These are phyloP conservation scores for Cyphellophora europaea DNA, from an alignment of 2,329 filamentous ascomycete genomes.

Conservation along the genomic window DNA sequence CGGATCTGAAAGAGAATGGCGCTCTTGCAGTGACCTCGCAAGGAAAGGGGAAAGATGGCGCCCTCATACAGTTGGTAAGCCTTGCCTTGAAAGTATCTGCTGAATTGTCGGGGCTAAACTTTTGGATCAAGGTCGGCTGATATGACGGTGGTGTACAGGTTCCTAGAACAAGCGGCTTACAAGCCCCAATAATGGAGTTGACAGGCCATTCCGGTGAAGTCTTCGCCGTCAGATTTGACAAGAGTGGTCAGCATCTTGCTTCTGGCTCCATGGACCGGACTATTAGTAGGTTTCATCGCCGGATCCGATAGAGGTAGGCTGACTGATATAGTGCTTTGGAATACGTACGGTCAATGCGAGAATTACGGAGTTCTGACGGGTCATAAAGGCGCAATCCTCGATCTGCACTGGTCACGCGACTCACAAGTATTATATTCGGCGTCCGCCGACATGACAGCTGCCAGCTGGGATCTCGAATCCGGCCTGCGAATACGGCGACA, in stretches of 20 bases:
- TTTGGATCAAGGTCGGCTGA: constrained; percentile 18
- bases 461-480: constrained; percentile 89
- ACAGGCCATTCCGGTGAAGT: constrained; percentile 71
- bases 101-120: constrained; percentile 10
- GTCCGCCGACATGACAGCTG: constrained; percentile 85
- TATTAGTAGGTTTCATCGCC: constrained; percentile 53
- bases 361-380: constrained; percentile 86
- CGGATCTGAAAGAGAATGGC: constrained; percentile 39
- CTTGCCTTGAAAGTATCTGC: background rate
- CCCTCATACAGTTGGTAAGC: constrained; percentile 59
- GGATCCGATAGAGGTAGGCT: background rate
- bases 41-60: constrained; percentile 42
- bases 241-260: constrained; percentile 77
- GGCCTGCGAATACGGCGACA: constrained; percentile 89
- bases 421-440: constrained; percentile 84
- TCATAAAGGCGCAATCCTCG: constrained; percentile 82
- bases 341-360: constrained; percentile 82
- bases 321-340: constrained; percentile 66
- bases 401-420: constrained; percentile 94
- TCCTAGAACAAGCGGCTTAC: constrained; percentile 69
- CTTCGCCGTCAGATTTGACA: constrained; percentile 83
- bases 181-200: constrained; percentile 90
- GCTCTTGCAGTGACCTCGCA: constrained; percentile 49
- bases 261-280: constrained; percentile 92
- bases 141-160: constrained; percentile 43